These are phyloP conservation scores for Lophiostoma macrostomum DNA, from an alignment of 495 filamentous ascomycete species.

Conservation along the genomic window DNA sequence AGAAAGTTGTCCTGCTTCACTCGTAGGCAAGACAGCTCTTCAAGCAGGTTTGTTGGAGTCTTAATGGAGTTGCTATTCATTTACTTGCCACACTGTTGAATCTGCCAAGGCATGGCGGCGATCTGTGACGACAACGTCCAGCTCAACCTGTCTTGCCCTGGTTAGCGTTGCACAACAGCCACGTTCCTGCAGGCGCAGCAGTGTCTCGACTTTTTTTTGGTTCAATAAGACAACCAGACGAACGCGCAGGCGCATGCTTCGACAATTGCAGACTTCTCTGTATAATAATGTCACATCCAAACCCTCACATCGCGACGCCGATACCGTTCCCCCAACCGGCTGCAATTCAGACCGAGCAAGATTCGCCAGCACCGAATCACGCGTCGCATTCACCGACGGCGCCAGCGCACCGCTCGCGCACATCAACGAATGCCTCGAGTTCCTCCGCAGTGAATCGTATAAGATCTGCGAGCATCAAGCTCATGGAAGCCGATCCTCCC, in stretches of 20 bases:
- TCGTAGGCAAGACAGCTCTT: no score
- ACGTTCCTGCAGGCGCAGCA: not conserved
- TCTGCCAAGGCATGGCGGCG: slow-evolving; percentile 5
- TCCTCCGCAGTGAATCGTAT: slow-evolving; percentile 33
- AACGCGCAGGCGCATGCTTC: slow-evolving; percentile 20
- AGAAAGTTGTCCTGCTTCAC: no score
- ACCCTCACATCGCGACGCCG: slow-evolving; percentile 14
- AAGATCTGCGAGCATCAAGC: slow-evolving; percentile 45
- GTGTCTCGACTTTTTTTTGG: not conserved
- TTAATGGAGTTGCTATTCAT: no score
- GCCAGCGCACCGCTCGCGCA: slow-evolving; percentile 18
- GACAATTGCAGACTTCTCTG: not conserved
- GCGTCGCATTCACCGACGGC: slow-evolving; percentile 10
- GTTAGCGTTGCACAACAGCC: slow-evolving; percentile 4
- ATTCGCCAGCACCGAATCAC: not conserved
- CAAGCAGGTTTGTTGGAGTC: no score
- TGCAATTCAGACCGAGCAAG: no score
- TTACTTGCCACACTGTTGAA: no score
- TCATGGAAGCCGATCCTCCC: slow-evolving; percentile 49
- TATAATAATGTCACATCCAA: slow-evolving; percentile 19
- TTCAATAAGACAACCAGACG: slow-evolving; percentile 3
- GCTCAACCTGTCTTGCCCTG: not conserved
- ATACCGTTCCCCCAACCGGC: slow-evolving; percentile 21
- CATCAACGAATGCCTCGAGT: slow-evolving; percentile 33
- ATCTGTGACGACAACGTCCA: no score